Evolutionary conservation across 1,284 basidiomycete genomes (phyloP), one percentile per base, ranked within the genome.

Genomic region (Ganoderma meredithae): DNA sequence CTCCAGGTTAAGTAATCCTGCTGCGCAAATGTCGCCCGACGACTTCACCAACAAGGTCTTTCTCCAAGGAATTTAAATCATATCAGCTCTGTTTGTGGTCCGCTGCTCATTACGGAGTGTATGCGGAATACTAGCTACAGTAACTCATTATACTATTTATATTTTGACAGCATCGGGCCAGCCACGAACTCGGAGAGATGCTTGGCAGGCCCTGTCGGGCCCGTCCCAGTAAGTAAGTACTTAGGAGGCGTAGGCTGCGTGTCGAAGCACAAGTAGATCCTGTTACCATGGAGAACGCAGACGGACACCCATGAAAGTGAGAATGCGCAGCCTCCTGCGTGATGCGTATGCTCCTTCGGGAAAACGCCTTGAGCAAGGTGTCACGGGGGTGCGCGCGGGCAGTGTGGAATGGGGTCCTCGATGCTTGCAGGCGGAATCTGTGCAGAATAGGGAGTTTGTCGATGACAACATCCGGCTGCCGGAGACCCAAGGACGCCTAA

Each of bases 271-370:
- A 44, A 39, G 19, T 1, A 13, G 22, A 60, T 41, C 40, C 41
- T n/a, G 58, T 60, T 60, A 60, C 58, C 58, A 60, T 60, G 40
- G 58, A 6, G 36, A 58, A 39, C 17, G 19, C 39, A 60, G 40
- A 22, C 36, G n/a, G 36, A 39, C 39, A 41, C 40, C 39, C 58
- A 41, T 59, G 56, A 41, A 59, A 40, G 39, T 22, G 33, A 39
- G 33, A 22, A 36, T 13, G 3, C 27, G 10, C 33, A 8, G 31
- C 36, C 7, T 8, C 7, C 36, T 39, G 33, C 55, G 39, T 13
- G 12, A 25, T 12, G 55, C 55, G 22, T 58, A 15, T 33, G 8
- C 25, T 3, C 6, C 19, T 39, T 31, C 33, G 39, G 55, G 55
- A 22, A 39, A 58, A 58, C 12, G 36, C 55, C 33, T 19, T 36